Base-by-base conservation (phyloP, 768 basidiomycete genomes). In the Boletus insuetus region DNA sequence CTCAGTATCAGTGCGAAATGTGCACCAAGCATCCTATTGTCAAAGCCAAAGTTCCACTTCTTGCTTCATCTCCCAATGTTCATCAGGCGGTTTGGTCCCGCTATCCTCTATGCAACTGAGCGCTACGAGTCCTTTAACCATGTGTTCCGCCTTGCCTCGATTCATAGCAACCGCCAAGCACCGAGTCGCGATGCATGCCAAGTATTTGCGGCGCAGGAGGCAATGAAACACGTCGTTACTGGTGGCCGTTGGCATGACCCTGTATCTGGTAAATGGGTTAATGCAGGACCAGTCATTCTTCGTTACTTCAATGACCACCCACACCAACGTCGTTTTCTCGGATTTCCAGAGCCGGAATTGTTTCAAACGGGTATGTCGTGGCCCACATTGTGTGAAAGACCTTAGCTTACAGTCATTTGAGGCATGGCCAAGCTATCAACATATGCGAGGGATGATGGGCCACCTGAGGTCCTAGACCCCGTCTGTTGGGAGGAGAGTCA, bases 11-110 rank as follows among this genome's bases (percentile, higher is more conserved):
- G 19, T 3, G 26, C 61, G 48, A 16, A 69, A 46, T 69, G 67
- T 49, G 59, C 51, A 2, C 71, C 64, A 0, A 66, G 64, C 8
- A 67, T 62, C 13, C 49, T 67, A 14, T 49, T 73, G 8, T 55
- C 29, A 0, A 74, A 74, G 16, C 53, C 63, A 0, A 73, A 73
- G 20, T 70, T 71, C 29, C 71, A 73, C 44, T 65, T 74, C 12
- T 52, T 74, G 0, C 22, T 71, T 5, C 68, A 72, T 19, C 58
- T 72, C 3, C 66, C 64, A 0, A 55, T 53, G 20, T 65, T 59
- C 34, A 70, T 73, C 34, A 22, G 51, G 3, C 52, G 47, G 0
- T 73, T 72, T 55, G 71, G 67, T 0, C 71, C 71, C 0, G 58
- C 69, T 0, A 58, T 72, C 3, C 47, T 69, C 0, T 72, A 67